Evolutionary conservation across 441 rosid genomes (phyloP), one percentile per base, ranked within the genome.

Genomic region (Gossypium schwendimanii): DNA sequence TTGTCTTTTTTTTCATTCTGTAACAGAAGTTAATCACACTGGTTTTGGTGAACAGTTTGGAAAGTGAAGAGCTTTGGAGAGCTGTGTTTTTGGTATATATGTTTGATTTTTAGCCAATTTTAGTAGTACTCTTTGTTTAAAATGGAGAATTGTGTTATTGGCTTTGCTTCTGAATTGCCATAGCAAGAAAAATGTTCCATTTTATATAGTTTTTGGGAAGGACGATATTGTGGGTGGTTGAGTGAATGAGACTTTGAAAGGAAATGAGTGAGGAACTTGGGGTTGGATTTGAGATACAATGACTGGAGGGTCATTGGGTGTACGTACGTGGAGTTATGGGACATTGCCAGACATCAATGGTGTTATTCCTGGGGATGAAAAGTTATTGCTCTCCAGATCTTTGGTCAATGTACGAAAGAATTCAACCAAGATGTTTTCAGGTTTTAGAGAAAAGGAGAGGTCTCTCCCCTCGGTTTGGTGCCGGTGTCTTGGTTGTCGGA

Each of bases 361-460:
- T 49, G 39, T 54, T 49, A 26, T 67, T 67, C n/a, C n/a, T 26
- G 67, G 61, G 15, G 26, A 71, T 60, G 74, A 58, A 26, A 41
- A 60, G 7, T 54, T 75, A 55, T 54, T 74, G 17, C 64, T 44
- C 20, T 9, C 57, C 58, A 84, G 81, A 68, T 68, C 66, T 77
- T 65, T 75, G 63, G 70, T 81, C 64, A 61, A 76, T 71, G 69
- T 71, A 15, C 81, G 84, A 17, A 77, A 79, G 78, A 66, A 78
- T 15, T 78, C 87, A 66, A 63, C 85, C 4, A 84, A 87, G 82
- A 82, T 81, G 86, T 77, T 81, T 61, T 58, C 85, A 17, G 80
- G 79, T 77, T 77, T 84, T 66, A 85, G 88, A 84, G 98, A 89
- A 69, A 93, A 86, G 82, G 96, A 89, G 33, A 87, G 81, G 70